A percentile compares a stretch with the other conserved stretches of the same genome.
These are phyloP conservation scores for Asterophora parasitica DNA, from an alignment of 768 basidiomycete species.

Conservation along the genomic window DNA sequence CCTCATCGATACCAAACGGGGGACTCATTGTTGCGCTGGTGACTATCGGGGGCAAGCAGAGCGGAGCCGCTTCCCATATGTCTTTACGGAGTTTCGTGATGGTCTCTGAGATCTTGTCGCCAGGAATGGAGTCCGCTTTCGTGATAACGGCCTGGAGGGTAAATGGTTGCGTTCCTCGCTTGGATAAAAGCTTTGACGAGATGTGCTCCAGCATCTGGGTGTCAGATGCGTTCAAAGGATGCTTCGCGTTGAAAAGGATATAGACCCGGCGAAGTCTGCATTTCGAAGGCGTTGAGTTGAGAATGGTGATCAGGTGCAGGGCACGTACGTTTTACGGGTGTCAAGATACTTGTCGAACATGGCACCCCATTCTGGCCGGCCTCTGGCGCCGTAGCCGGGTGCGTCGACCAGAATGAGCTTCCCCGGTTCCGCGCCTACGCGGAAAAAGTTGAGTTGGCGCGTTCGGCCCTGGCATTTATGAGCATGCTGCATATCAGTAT, in stretches of 20 bases:
- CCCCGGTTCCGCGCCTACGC: slow-evolving; percentile 55
- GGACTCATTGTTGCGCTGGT: slow-evolving; percentile 47
- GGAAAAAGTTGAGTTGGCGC: slow-evolving; percentile 64
- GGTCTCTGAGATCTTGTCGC: slow-evolving; percentile 25
- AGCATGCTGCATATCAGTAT: background rate
- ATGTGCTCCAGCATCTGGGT: slow-evolving; percentile 57
- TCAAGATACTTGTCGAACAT: slow-evolving; percentile 63
- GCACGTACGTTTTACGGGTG: slow-evolving; percentile 55
- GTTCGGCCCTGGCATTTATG: slow-evolving; percentile 56
- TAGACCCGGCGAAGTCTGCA: slow-evolving; percentile 65
- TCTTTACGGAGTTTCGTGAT: slow-evolving; percentile 41
- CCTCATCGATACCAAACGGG: slow-evolving; percentile 50
- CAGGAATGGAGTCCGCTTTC: slow-evolving; percentile 54
- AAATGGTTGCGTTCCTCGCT: slow-evolving; percentile 37
- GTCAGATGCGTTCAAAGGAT: slow-evolving; percentile 55
- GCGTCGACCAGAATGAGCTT: slow-evolving; percentile 70
- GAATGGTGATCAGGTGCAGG: background rate
- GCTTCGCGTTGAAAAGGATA: slow-evolving; percentile 65
- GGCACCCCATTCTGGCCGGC: slow-evolving; percentile 70
- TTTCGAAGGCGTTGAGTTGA: background rate
- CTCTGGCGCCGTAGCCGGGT: slow-evolving; percentile 75
- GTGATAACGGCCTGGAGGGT: slow-evolving; percentile 73
- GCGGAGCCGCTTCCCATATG: slow-evolving; percentile 52
- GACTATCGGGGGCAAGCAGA: slow-evolving; percentile 63
- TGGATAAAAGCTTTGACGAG: slow-evolving; percentile 32